Percentiles rank a stretch among this genome's conserved stretches.
These are phyloP conservation scores for Auricularia auricula-judae DNA, from an alignment of 768 basidiomycete species.

Conservation along the genomic window DNA sequence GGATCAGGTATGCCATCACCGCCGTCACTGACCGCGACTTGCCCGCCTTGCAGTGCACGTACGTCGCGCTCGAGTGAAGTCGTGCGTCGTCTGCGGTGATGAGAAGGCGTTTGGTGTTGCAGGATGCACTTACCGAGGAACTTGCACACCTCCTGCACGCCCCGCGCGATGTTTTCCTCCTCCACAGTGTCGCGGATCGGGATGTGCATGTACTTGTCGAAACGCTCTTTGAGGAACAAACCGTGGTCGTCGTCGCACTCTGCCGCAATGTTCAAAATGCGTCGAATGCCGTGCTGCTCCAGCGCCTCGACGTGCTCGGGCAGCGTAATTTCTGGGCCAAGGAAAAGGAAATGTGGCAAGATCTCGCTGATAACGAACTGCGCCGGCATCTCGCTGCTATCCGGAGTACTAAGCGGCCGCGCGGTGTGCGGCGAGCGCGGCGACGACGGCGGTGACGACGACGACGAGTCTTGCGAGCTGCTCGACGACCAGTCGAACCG, in stretches of 20 bases:
- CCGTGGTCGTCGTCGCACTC: conserved; percentile 85
- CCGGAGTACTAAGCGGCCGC: neutral
- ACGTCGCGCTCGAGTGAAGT: conserved; percentile 77
- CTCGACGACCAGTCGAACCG: conserved; percentile 1
- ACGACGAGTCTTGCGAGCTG: neutral
- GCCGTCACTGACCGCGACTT: conserved; percentile 94
- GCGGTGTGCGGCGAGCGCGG: neutral
- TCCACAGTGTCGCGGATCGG: conserved; percentile 95
- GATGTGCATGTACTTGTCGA: conserved; percentile 78
- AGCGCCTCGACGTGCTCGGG: conserved; percentile 69
- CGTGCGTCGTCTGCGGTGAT: conserved; percentile 69
- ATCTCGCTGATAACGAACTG: conserved; percentile 78
- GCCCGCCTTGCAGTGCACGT: conserved; percentile 94
- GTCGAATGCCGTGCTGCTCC: conserved; percentile 61
- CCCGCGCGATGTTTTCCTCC: conserved; percentile 75
- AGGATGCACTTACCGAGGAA: conserved; percentile 59
- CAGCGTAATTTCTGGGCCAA: conserved; percentile 77
- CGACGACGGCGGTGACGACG: neutral
- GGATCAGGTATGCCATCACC: conserved; percentile 95
- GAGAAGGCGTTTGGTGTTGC: no score
- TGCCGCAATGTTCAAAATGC: conserved; percentile 83
- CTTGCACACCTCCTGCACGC: conserved; percentile 76
- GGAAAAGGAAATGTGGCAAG: conserved; percentile 78
- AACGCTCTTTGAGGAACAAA: conserved; percentile 49
- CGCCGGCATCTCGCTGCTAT: conserved; percentile 2